Base-by-base conservation (phyloP, 208 protist genomes). In the Trypanosoma platydactyli region DNA sequence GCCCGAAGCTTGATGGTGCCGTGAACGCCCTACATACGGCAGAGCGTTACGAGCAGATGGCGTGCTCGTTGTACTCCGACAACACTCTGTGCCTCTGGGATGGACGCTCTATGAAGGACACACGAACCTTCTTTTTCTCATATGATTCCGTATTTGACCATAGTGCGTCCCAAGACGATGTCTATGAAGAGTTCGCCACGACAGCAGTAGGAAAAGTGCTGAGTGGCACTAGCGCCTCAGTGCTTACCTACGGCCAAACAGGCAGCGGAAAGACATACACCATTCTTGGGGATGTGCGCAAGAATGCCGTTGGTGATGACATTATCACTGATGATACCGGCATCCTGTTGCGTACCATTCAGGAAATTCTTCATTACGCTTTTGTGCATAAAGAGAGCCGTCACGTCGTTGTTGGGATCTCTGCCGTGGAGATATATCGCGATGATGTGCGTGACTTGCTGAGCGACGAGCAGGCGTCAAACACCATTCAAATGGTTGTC, bases 241-340 rank as follows among this genome's bases (percentile, higher is more conserved):
- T 97, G 1, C 74, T 96, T 20, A 86, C 90, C 12, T 97, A 97
- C 73, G 94, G 94, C 5, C 92, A 98, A 76, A 98, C 92, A 0
- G 91, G 95, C 16, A 88, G 81, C 22, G 96, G 96, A 41, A 97
- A 97, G 75, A 95, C 92, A 41, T 94, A 89, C 74, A 89, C 83
- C 3, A 78, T 95, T 16, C 77, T 97, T 5, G 89, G 90, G 38
- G 81, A 81, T 33, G 79, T 90, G 60, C 79, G 82, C 52, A 76
- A 79, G 40, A 86, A 85, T 63, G 71, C 83, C 5, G 66, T 88
- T 29, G 79, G 82, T 52, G 83, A 92, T 60, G 87, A 90, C 16
- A 65, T 93, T 33, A 73, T 95, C 22, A 91, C 87, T 7, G 67
- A 63, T 24, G 73, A 97, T 30, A 89, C 83, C n/a, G 92, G 92